These are phyloP conservation scores for Draba incana DNA, from an alignment of 345 rosid genomes.

Conservation along the genomic window DNA sequence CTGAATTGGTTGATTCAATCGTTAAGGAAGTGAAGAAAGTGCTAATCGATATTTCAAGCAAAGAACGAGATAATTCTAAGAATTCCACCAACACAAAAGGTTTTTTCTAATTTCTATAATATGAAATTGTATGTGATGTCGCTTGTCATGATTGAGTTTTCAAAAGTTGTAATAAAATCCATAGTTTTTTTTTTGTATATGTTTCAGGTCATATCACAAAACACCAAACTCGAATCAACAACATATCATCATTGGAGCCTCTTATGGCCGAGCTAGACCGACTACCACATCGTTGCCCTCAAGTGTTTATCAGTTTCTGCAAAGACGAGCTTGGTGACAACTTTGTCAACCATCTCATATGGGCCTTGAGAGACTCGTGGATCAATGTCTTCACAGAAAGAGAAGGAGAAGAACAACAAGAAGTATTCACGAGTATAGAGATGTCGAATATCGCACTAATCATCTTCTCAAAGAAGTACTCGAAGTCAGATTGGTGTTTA, in stretches of 20 bases:
- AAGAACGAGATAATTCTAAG: neutral
- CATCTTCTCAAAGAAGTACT: conserved; percentile 22
- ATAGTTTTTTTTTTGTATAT: neutral
- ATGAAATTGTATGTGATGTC: neutral
- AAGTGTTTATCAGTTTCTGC: conserved; percentile 15
- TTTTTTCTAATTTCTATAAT: neutral
- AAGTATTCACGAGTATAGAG: neutral
- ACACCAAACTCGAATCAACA: neutral
- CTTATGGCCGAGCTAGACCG: conserved; percentile 5
- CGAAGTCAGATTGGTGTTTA: conserved; percentile 1
- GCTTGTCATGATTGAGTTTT: neutral
- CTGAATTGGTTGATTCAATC: conserved; percentile 21
- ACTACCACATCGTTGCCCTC: neutral
- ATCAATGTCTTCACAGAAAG: conserved; percentile 4
- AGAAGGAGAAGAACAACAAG: neutral
- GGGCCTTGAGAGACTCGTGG: neutral
- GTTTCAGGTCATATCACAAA: conserved; percentile 13
- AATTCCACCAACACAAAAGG: neutral
- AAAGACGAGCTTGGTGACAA: conserved; percentile 10
- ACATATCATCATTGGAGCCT: neutral
- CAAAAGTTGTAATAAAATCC: neutral
- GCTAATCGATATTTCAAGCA: neutral
- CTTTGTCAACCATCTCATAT: conserved; percentile 8
- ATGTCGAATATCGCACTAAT: neutral
- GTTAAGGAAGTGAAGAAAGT: conserved; percentile 32